phyloP scores from a whole-genome alignment of 805 yeast species.

The Yarrowia keelungensis region DNA sequence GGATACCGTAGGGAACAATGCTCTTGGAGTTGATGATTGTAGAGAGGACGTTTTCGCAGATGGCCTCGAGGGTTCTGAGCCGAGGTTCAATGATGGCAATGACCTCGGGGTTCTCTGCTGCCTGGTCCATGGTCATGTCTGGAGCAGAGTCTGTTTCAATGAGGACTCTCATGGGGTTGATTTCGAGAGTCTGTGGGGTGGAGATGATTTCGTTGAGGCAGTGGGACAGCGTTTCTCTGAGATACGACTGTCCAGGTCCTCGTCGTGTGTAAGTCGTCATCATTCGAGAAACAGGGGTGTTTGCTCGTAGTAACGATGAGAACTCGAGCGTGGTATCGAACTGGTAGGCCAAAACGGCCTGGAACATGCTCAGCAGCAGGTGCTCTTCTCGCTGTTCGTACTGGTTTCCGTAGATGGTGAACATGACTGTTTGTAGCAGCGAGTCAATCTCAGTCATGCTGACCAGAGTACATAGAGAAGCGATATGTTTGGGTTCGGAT shows the following conservation, averaged over 20 bases:
- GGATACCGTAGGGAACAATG: constrained; percentile 72
- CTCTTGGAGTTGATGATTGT: constrained; percentile 63
- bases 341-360: constrained; percentile 51
- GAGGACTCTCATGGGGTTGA: constrained; percentile 50
- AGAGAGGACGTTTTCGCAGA: constrained; percentile 52
- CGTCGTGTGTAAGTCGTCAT: constrained; percentile 53
- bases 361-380: constrained; percentile 51
- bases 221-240: constrained; percentile 48
- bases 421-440: constrained; percentile 53
- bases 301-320: constrained; percentile 50
- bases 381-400: constrained; percentile 54
- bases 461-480: constrained; percentile 48
- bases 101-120: constrained; percentile 47
- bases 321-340: constrained; percentile 51
- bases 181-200: constrained; percentile 47
- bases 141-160: constrained; percentile 43
- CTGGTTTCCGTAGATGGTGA: constrained; percentile 54
- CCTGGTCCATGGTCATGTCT: constrained; percentile 47
- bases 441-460: constrained; percentile 52
- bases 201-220: constrained; percentile 47
- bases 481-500: constrained; percentile 51
- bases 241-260: constrained; percentile 52
- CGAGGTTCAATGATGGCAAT: constrained; percentile 43
- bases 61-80: constrained; percentile 5
- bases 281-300: constrained; percentile 53